Percentiles rank a stretch among this genome's conserved stretches.
phyloP scores from a whole-genome alignment of 139 green algal genomes.

The Mychonastes homosphaera region DNA sequence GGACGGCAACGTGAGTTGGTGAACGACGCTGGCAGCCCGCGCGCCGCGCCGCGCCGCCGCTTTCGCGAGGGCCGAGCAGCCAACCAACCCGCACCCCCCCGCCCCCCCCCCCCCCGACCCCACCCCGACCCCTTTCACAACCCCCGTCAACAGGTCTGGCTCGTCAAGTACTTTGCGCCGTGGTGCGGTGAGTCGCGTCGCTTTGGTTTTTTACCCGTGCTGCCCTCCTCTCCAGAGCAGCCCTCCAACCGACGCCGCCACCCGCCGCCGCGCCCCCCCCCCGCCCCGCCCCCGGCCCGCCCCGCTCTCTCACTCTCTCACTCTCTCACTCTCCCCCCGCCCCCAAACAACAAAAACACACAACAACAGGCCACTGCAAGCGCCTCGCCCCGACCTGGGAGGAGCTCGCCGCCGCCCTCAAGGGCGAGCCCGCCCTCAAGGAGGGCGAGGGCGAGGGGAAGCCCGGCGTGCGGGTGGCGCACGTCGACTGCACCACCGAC shows the following conservation, averaged over 20 bases:
- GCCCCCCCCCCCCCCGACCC: too few relatives aligned
- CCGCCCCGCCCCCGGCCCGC: neutral
- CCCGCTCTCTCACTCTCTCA: neutral
- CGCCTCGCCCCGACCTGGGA: conserved; percentile 42
- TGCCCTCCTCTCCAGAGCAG: neutral
- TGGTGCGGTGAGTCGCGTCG: conserved; percentile 43
- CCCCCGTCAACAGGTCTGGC: neutral
- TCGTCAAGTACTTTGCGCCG: conserved; percentile 45
- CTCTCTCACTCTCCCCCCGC: neutral
- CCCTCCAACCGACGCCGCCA: neutral
- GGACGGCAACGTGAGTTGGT: conserved; percentile 25
- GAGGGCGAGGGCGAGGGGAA: too few relatives aligned
- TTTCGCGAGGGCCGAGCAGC: neutral
- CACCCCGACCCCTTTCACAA: neutral
- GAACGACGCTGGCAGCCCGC: neutral
- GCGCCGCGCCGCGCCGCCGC: neutral
- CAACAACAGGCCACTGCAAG: conserved; percentile 58
- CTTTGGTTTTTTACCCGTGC: too few relatives aligned
- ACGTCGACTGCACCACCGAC: conserved; percentile 53
- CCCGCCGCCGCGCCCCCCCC: neutral
- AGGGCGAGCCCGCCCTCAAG: conserved; percentile 24
- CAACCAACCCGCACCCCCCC: too few relatives aligned
- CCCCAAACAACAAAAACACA: neutral
- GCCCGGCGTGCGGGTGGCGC: conserved; percentile 38
- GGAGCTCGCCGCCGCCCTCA: conserved; percentile 32